Conservation (phyloP, 768 basidiomycete species). For the Rhodotorula sphaerocarpa region DNA sequence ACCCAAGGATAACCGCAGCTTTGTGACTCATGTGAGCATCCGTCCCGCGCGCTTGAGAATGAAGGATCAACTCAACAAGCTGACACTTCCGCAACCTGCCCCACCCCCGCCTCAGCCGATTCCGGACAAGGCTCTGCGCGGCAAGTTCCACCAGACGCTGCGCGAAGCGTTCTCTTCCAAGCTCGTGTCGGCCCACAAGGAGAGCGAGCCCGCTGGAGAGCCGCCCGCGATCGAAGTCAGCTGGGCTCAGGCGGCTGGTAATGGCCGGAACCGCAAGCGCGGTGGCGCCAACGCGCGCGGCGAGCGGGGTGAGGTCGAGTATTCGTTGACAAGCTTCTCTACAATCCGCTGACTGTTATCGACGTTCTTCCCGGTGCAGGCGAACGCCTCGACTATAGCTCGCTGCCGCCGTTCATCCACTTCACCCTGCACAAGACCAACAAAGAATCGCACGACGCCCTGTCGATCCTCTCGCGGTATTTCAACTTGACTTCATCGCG, state of each 20-base stretch:
- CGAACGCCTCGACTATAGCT: slow-evolving; percentile 9
- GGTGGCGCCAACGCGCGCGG: not conserved
- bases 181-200: slow-evolving; percentile 66
- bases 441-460: slow-evolving; percentile 90
- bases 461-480: slow-evolving; percentile 66
- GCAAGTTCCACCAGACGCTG: slow-evolving; percentile 69
- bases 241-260: slow-evolving; percentile 4
- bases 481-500: slow-evolving; percentile 63
- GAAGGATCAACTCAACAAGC: too few relatives aligned
- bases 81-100: too few relatives aligned
- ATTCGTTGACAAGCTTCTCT: not conserved
- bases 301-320: not conserved
- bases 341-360: not conserved
- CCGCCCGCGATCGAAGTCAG: slow-evolving; percentile 24
- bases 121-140: slow-evolving; percentile 66
- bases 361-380: not conserved
- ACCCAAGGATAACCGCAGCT: not conserved
- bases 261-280: not conserved
- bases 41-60: not conserved
- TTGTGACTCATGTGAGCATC: slow-evolving; percentile 24
- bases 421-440: slow-evolving; percentile 97
- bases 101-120: slow-evolving; percentile 42
- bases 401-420: slow-evolving; percentile 67
- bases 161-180: slow-evolving; percentile 74
- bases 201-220: slow-evolving; percentile 24